Evolutionary conservation across 768 basidiomycete species (phyloP).

Genomic region (Mycena polygramma): DNA sequence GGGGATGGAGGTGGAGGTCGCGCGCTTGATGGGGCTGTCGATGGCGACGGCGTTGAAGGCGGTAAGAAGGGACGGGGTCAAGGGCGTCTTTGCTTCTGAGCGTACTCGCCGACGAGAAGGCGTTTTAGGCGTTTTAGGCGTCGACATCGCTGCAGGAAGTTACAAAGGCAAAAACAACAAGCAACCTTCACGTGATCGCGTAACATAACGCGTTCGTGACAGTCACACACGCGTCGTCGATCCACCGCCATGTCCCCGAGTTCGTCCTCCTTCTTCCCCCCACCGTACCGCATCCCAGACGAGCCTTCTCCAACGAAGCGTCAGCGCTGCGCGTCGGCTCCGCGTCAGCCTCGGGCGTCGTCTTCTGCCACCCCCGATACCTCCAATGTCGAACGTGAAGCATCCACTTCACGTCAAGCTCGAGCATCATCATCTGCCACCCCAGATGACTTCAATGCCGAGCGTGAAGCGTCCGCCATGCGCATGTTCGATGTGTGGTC

Average conservation of each 20-base stretch:
- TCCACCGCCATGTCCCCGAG: conserved; percentile 52
- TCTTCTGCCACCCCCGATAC: conserved; percentile 57
- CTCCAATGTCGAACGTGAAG: conserved; percentile 65
- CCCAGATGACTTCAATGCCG: conserved; percentile 63
- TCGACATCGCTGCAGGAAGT: conserved; percentile 21
- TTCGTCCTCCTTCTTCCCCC: conserved; percentile 52
- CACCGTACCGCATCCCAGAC: conserved; percentile 46
- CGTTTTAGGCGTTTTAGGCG: conserved; percentile 64
- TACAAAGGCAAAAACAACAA: background rate
- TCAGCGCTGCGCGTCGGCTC: conserved; percentile 60
- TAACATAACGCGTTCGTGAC: background rate
- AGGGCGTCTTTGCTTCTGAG: conserved; percentile 64
- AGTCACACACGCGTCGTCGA: conserved; percentile 3
- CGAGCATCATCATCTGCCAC: conserved; percentile 53
- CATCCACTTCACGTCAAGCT: conserved; percentile 45
- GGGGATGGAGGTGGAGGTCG: conserved; percentile 60
- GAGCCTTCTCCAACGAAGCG: conserved; percentile 62
- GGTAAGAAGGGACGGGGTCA: conserved; percentile 61
- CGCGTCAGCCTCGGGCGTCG: conserved; percentile 52
- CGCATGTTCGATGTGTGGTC: conserved; percentile 76
- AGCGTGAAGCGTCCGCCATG: conserved; percentile 67
- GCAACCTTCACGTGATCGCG: background rate
- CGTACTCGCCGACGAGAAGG: conserved; percentile 61
- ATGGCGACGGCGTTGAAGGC: conserved; percentile 58
- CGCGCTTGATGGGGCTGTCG: conserved; percentile 71